phyloP scores from a whole-genome alignment of 768 basidiomycete genomes.

The Xerocomellus amylosporus region DNA sequence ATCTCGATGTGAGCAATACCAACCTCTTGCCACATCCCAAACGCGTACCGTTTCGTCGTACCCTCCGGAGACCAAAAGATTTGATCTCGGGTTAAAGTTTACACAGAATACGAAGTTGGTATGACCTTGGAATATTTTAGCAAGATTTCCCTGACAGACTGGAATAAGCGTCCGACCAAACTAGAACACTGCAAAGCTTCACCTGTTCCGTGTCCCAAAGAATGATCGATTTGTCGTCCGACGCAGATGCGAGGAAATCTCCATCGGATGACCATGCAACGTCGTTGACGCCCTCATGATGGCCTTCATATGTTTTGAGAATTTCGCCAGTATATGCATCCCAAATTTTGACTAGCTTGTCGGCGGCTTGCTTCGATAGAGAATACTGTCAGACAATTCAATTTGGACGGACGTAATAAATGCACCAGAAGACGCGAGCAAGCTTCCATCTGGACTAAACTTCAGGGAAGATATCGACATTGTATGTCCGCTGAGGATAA shows the following conservation, averaged over 20 bases:
- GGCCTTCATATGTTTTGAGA: slow-evolving; percentile 68
- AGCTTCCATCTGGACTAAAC: slow-evolving; percentile 82
- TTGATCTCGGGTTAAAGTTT: slow-evolving; percentile 87
- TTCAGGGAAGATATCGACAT: slow-evolving; percentile 80
- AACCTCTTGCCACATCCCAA: slow-evolving; percentile 95
- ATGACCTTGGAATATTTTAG: slow-evolving; percentile 76
- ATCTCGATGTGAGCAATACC: neutral
- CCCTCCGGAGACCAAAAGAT: slow-evolving; percentile 88
- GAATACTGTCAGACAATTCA: slow-evolving; percentile 19
- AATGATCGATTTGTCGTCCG: slow-evolving; percentile 87
- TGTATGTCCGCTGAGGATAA: slow-evolving; percentile 77
- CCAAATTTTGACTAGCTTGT: slow-evolving; percentile 83
- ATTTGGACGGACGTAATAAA: slow-evolving; percentile 14
- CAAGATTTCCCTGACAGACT: slow-evolving; percentile 46
- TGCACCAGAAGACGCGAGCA: slow-evolving; percentile 84
- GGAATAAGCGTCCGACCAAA: neutral
- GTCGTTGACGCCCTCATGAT: slow-evolving; percentile 83
- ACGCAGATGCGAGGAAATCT: slow-evolving; percentile 83
- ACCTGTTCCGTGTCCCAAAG: slow-evolving; percentile 81
- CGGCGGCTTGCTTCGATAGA: slow-evolving; percentile 64
- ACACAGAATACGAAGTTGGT: slow-evolving; percentile 94
- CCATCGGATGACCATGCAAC: slow-evolving; percentile 86
- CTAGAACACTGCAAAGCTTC: slow-evolving; percentile 11
- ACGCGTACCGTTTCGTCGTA: slow-evolving; percentile 95
- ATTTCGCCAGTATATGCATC: slow-evolving; percentile 70